Evolutionary conservation across 2,329 filamentous ascomycete genomes (phyloP).

Genomic region (Metarhizium rileyi): DNA sequence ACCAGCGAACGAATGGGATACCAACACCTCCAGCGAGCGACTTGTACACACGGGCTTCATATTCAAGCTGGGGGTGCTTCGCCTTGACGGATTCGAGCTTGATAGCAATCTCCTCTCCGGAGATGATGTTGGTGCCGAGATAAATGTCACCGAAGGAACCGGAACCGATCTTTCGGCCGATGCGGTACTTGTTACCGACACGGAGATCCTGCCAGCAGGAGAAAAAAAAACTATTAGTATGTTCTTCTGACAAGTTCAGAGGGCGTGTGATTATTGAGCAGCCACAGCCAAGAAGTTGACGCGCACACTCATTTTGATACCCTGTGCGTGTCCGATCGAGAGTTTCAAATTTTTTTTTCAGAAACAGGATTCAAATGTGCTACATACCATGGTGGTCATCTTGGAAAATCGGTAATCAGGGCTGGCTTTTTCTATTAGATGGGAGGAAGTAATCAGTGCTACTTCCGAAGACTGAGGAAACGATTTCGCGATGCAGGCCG

Average conservation of each 20-base stretch:
- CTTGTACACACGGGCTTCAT: slow-evolving; percentile 91
- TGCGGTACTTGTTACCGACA: slow-evolving; percentile 99
- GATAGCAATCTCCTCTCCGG: slow-evolving; percentile 98
- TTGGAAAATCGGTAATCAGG: slow-evolving; percentile 15
- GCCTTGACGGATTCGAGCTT: slow-evolving; percentile 99
- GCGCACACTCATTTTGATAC: not conserved
- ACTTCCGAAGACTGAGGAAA: too few species aligned
- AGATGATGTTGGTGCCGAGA: slow-evolving; percentile 98
- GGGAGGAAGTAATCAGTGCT: slow-evolving; percentile 10
- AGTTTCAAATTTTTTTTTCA: too few species aligned
- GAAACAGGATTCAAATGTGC: not conserved
- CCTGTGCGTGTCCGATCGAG: not conserved
- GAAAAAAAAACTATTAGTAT: too few species aligned
- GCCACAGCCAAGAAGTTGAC: not conserved
- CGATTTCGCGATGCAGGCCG: too few species aligned
- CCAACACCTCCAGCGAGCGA: slow-evolving; percentile 91
- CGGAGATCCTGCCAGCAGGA: slow-evolving; percentile 67
- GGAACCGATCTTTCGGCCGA: slow-evolving; percentile 97
- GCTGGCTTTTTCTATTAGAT: slow-evolving; percentile 14
- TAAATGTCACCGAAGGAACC: slow-evolving; percentile 98
- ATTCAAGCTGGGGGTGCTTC: slow-evolving; percentile 97
- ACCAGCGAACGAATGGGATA: slow-evolving; percentile 98
- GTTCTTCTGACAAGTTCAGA: too few species aligned
- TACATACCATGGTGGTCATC: slow-evolving; percentile 44
- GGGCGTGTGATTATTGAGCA: too few species aligned